Evolutionary conservation across 495 filamentous ascomycete species (phyloP).

Genomic region (Durotheca rogersii): DNA sequence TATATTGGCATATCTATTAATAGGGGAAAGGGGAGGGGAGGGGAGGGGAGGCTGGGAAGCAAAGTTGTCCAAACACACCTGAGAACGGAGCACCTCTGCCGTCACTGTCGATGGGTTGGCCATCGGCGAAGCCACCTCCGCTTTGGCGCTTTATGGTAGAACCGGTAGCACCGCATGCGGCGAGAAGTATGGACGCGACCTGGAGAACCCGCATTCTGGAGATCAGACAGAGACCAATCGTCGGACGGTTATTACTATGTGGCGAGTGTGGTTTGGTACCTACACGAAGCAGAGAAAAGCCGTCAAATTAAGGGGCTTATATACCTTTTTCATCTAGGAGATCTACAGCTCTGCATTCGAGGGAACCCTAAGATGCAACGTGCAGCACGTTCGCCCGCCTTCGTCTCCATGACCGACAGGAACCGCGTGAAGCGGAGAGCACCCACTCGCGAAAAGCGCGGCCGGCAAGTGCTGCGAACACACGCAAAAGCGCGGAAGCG

Average conservation of each 20-base stretch:
- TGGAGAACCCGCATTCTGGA: slow-evolving; percentile 29
- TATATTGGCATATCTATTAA: too few species aligned
- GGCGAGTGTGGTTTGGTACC: neutral
- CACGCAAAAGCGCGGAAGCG: slow-evolving; percentile 5
- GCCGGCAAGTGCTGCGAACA: too few species aligned
- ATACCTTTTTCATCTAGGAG: slow-evolving; percentile 5
- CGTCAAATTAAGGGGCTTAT: neutral
- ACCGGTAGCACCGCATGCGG: slow-evolving; percentile 16
- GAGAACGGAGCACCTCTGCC: slow-evolving; percentile 58
- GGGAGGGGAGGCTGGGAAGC: slow-evolving; percentile 1
- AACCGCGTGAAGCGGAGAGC: slow-evolving; percentile 1
- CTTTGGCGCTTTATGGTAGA: slow-evolving; percentile 32
- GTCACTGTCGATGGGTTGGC: slow-evolving; percentile 55
- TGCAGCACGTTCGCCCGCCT: slow-evolving; percentile 1
- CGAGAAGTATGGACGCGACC: slow-evolving; percentile 23
- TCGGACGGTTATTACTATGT: neutral
- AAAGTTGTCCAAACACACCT: slow-evolving; percentile 39
- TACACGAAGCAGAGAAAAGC: neutral
- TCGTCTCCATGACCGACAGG: neutral
- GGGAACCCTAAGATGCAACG: slow-evolving; percentile 3
- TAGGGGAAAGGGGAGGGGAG: too few species aligned
- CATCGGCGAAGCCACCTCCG: slow-evolving; percentile 43
- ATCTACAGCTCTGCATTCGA: slow-evolving; percentile 7
- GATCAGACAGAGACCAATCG: neutral
- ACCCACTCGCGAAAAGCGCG: neutral